Base-by-base conservation (phyloP, 2,329 filamentous ascomycete genomes). In the Helminthosporium solani region DNA sequence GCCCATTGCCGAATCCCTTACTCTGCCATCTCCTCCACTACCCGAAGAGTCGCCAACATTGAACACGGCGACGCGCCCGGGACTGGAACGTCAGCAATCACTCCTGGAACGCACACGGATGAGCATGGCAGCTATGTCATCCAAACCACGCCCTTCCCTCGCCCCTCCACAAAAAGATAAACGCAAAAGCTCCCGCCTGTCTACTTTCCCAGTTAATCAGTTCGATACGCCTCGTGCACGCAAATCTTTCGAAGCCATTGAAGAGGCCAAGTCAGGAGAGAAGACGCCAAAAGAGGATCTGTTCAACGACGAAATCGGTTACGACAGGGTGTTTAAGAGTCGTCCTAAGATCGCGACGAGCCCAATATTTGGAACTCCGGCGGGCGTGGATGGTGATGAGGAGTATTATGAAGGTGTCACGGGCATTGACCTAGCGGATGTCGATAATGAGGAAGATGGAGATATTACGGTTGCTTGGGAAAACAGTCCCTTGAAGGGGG, bases 321-420 rank as follows among this genome's bases (percentile, higher is more conserved):
- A 90, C 67, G 86, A 87, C 48, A 86, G 85, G 20, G 85, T 96
- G 1, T 96, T 96, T 67, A 88, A 85, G 71, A 91, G 88, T 53
- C 73, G 91, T 54, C 91, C 91, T 0, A 87, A 84, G 68, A 83
- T 96, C 55, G 85, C 85, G 53, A 81, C 82, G 9, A 95, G 90
- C 66, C 90, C 90, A 1, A 66, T 83, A 1, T 66, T 66, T 39
- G 60, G 57, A 42, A 64, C 65, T 2, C 39, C 47, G 15, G 11
- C 11, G 15, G 31, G 36, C 21, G 40, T n/a, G 6, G 45, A 46
- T 42, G 44, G 15, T n/a, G 40, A 37, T 7, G 42, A 33, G 6
- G 52, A 46, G 18, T 58, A 47, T 42, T 57, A 60, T 14, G 61
- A 61, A 25, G 64, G 58, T 2, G 57, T 66, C 33, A 64, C 61